These are phyloP conservation scores for Akanthomyces lecanii DNA, from an alignment of 2,329 filamentous ascomycete genomes.

Conservation along the genomic window DNA sequence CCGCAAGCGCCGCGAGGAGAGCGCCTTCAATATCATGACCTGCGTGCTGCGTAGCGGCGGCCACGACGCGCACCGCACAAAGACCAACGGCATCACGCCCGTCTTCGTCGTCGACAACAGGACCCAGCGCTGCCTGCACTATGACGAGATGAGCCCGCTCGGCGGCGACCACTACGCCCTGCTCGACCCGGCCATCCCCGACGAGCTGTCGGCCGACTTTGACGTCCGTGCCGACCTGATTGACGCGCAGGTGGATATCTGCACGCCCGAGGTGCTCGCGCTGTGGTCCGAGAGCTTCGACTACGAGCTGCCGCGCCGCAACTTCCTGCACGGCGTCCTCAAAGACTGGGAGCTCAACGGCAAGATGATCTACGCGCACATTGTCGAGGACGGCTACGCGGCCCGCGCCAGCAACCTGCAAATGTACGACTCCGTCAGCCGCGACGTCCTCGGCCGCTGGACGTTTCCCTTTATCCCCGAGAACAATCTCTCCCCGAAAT, in stretches of 20 bases:
- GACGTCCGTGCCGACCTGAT: conserved; percentile 84
- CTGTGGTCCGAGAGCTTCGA: conserved; percentile 98
- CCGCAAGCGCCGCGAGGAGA: conserved; percentile 71
- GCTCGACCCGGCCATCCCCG: conserved; percentile 76
- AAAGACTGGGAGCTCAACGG: conserved; percentile 97
- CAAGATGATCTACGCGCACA: conserved; percentile 91
- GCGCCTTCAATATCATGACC: conserved; percentile 97
- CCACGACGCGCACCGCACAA: conserved; percentile 65
- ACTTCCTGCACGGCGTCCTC: conserved; percentile 86
- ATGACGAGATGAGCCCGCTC: conserved; percentile 79
- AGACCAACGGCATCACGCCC: conserved; percentile 68
- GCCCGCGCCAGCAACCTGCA: conserved; percentile 81
- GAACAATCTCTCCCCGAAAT: conserved; percentile 73
- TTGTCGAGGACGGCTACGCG: conserved; percentile 78
- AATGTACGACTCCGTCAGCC: conserved; percentile 84
- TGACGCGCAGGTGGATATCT: conserved; percentile 94
- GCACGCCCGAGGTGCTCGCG: conserved; percentile 89
- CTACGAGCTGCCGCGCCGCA: conserved; percentile 82
- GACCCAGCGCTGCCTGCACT: conserved; percentile 81
- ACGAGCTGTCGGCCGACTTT: conserved; percentile 64
- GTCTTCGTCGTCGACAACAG: conserved; percentile 82
- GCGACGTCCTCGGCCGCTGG: conserved; percentile 83
- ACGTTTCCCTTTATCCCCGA: conserved; percentile 86
- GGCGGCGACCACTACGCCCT: conserved; percentile 61
- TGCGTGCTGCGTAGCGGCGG: conserved; percentile 82